phyloP scores from a whole-genome alignment of 495 filamentous ascomycete species.

The Oleoguttula mirabilis region DNA sequence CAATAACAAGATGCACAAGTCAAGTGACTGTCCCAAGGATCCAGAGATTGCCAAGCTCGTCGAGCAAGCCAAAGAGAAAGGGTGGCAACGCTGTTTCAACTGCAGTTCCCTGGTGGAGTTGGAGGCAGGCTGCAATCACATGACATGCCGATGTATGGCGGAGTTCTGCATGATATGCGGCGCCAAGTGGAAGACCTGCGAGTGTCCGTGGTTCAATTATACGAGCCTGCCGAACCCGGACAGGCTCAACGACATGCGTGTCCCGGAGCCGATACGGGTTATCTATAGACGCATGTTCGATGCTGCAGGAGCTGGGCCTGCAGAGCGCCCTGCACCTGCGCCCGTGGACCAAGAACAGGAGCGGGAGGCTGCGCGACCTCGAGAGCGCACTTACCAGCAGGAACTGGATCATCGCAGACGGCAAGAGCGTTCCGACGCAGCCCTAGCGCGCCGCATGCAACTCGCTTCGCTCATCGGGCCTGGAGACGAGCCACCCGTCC shows the following conservation, averaged over 20 bases:
- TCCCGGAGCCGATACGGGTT: conserved; percentile 29
- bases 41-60: conserved; percentile 52
- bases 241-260: conserved; percentile 44
- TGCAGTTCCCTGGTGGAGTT: conserved; percentile 68
- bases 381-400: conserved; percentile 35
- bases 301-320: not conserved
- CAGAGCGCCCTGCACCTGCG: not conserved
- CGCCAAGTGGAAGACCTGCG: conserved; percentile 65
- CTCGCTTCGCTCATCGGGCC: conserved; percentile 35
- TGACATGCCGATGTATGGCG: conserved; percentile 70
- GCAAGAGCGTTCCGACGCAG: conserved; percentile 47
- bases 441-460: conserved; percentile 43
- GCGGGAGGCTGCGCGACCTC: not conserved
- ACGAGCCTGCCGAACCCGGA: conserved; percentile 44
- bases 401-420: conserved; percentile 39
- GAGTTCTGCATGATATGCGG: conserved; percentile 79
- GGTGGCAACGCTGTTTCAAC: conserved; percentile 65
- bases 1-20: conserved; percentile 58
- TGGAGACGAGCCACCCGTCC: conserved; percentile 28
- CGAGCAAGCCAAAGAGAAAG: conserved; percentile 55
- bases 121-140: conserved; percentile 72
- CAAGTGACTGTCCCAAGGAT: conserved; percentile 58
- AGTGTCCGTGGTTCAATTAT: conserved; percentile 70
- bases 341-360: not conserved
- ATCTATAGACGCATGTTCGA: conserved; percentile 19